A percentile compares a stretch with the other conserved stretches of the same genome.
Conservation (phyloP, 257 asterid species). For the Eustoma russellianum region DNA sequence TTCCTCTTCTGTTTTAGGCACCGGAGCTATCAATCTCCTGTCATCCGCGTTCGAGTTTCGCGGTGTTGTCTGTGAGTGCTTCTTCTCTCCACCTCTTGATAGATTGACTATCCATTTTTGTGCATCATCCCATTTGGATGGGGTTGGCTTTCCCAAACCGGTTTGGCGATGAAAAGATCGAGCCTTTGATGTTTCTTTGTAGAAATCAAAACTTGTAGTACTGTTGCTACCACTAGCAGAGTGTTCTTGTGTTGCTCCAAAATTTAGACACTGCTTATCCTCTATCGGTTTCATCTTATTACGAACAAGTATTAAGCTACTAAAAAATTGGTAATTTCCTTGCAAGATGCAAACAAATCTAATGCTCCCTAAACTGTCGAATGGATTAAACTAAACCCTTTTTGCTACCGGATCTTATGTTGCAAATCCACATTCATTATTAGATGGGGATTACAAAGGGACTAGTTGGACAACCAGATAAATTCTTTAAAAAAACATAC, state of each 20-base stretch:
- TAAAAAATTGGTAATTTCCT: too few relatives aligned
- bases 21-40: slow-evolving; percentile 58
- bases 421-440: background rate
- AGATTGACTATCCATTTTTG: slow-evolving; percentile 94
- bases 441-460: background rate
- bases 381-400: background rate
- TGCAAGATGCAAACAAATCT: too few relatives aligned
- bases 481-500: background rate
- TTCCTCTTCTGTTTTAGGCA: slow-evolving; percentile 43
- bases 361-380: background rate
- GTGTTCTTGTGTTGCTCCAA: slow-evolving; percentile 33
- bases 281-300: slow-evolving; percentile 56
- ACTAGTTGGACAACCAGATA: background rate
- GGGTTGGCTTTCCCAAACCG: slow-evolving; percentile 71
- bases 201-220: slow-evolving; percentile 48
- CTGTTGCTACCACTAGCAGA: slow-evolving; percentile 24
- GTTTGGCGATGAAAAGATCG: slow-evolving; percentile 51
- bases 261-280: slow-evolving; percentile 61
- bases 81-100: slow-evolving; percentile 55
- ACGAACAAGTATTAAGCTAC: too few relatives aligned
- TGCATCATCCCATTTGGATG: slow-evolving; percentile 98
- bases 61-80: slow-evolving; percentile 49
- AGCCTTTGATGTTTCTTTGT: slow-evolving; percentile 26
- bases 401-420: slow-evolving; percentile 5
- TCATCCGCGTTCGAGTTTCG: slow-evolving; percentile 93